Percentiles rank a stretch among this genome's conserved stretches.
These are phyloP conservation scores for Balamuthia mandrillaris DNA, from an alignment of 208 protist species.

Conservation along the genomic window DNA sequence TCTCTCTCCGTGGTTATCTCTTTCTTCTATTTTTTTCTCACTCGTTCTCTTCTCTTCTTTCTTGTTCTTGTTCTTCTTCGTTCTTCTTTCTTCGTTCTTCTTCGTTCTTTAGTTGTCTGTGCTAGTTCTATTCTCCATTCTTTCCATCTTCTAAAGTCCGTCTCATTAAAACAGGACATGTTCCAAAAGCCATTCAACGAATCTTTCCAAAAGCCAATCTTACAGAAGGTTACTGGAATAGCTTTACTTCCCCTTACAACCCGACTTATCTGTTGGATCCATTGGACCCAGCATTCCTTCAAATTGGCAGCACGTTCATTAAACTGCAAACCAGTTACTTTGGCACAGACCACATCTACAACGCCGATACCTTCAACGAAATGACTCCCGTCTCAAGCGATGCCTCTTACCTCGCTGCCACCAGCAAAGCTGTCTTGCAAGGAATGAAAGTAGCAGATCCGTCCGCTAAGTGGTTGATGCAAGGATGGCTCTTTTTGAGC, in stretches of 20 bases:
- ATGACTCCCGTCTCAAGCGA: conserved; percentile 38
- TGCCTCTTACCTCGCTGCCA: conserved; percentile 40
- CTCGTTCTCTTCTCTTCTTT: neutral
- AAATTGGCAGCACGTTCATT: neutral
- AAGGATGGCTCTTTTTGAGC: conserved; percentile 68
- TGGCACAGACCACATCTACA: conserved; percentile 57
- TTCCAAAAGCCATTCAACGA: conserved; percentile 43
- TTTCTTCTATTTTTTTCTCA: neutral
- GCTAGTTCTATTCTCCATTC: too few species aligned
- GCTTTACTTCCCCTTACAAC: too few species aligned
- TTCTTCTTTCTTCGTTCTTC: too few species aligned
- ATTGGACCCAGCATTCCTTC: conserved; percentile 30
- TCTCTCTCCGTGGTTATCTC: neutral
- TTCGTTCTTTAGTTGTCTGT: too few species aligned
- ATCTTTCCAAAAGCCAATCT: conserved; percentile 47
- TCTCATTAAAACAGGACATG: too few species aligned
- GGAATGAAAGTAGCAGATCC: conserved; percentile 56
- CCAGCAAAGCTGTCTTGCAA: conserved; percentile 31
- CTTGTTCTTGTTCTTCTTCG: too few species aligned
- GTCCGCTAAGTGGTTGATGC: conserved; percentile 72
- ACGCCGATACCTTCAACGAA: conserved; percentile 68
- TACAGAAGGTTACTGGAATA: conserved; percentile 3
- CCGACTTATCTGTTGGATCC: conserved; percentile 28
- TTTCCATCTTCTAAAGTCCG: too few species aligned
- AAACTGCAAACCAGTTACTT: neutral